phyloP scores from a whole-genome alignment of 495 filamentous ascomycete genomes.

The Penicillium roqueforti region DNA sequence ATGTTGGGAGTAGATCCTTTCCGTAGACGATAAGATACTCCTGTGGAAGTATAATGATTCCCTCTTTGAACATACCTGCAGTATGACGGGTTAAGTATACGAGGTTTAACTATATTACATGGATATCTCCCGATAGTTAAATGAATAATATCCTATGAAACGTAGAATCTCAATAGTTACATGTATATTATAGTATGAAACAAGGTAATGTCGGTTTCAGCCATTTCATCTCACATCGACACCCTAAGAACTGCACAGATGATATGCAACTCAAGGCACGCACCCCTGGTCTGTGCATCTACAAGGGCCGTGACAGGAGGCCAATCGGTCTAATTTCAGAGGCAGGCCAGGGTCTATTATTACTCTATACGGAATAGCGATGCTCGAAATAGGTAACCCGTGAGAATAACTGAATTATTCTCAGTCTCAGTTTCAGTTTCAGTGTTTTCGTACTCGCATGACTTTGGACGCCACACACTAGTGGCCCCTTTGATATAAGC shows the following conservation, averaged over 20 bases:
- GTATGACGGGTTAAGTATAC: too few relatives aligned
- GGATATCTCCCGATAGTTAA: too few relatives aligned
- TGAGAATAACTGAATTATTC: background rate
- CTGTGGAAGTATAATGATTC: too few relatives aligned
- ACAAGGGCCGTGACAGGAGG: background rate
- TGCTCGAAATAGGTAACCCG: background rate
- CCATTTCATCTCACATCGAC: too few relatives aligned
- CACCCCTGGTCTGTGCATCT: constrained; percentile 3
- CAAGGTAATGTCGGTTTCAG: too few relatives aligned
- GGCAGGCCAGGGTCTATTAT: background rate
- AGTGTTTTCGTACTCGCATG: background rate
- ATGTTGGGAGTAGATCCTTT: too few relatives aligned
- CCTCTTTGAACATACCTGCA: too few relatives aligned
- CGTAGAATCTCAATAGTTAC: too few relatives aligned
- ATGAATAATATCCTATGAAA: too few relatives aligned
- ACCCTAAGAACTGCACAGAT: background rate
- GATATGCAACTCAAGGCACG: background rate
- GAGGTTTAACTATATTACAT: too few relatives aligned
- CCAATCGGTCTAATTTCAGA: background rate
- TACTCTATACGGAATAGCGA: background rate
- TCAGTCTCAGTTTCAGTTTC: background rate
- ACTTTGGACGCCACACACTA: background rate
- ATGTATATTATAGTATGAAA: too few relatives aligned
- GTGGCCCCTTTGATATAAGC: constrained; percentile 13
- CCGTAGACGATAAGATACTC: too few relatives aligned